phyloP scores from a whole-genome alignment of 192 early-diverging fungal species.

The Coemansia erecta region DNA sequence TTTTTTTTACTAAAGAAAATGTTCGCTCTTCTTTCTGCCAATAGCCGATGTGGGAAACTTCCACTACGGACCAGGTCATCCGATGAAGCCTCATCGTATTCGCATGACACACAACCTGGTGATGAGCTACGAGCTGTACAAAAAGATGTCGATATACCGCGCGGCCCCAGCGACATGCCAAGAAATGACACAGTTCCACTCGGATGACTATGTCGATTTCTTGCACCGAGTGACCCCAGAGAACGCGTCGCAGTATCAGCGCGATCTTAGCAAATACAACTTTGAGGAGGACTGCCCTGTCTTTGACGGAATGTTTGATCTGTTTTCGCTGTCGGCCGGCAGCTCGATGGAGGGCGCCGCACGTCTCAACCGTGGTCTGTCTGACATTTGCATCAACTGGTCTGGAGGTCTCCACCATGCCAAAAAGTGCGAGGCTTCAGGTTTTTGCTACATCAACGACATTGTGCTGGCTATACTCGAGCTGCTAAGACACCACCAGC shows the following conservation, averaged over 20 bases:
- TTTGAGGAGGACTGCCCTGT: conserved; percentile 98
- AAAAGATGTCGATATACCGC: conserved; percentile 85
- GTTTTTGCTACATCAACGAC: conserved; percentile 99
- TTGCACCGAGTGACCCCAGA: conserved; percentile 79
- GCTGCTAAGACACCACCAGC: conserved; percentile 79
- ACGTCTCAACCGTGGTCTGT: conserved; percentile 75
- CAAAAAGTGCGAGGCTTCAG: conserved; percentile 92
- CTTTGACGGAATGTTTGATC: conserved; percentile 96
- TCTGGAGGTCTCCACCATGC: conserved; percentile 96
- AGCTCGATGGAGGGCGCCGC: conserved; percentile 94
- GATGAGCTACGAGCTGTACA: conserved; percentile 92
- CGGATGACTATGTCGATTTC: conserved; percentile 94
- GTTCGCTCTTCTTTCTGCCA: neutral
- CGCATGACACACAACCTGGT: conserved; percentile 96
- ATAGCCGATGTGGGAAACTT: conserved; percentile 72
- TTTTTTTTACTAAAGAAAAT: neutral
- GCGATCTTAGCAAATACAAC: conserved; percentile 71
- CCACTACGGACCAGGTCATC: conserved; percentile 91
- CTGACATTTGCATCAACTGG: conserved; percentile 98
- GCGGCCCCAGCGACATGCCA: conserved; percentile 82
- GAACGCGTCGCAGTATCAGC: conserved; percentile 64
- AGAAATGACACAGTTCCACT: conserved; percentile 95
- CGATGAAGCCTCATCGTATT: conserved; percentile 98
- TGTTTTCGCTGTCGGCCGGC: conserved; percentile 87
- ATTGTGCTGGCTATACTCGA: conserved; percentile 94